Conservation (phyloP, 1,139 yeast genomes). For the Yamadazyma triangularis region DNA sequence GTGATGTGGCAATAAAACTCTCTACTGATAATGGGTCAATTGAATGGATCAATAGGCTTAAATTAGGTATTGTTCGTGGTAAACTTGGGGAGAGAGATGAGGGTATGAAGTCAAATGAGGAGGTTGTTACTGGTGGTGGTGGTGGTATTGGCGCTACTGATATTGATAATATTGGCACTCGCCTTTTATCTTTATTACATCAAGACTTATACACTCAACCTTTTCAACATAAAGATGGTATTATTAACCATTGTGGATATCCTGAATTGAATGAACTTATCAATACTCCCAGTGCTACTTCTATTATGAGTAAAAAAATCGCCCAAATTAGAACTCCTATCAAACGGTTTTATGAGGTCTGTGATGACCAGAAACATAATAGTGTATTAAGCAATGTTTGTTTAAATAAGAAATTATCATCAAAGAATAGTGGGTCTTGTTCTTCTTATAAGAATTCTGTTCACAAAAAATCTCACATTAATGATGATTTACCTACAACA, state of each 20-base stretch:
- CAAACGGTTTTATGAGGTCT: slow-evolving; percentile 48
- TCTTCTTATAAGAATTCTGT: too few relatives aligned
- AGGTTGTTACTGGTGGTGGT: background rate
- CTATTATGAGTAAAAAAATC: slow-evolving; percentile 11
- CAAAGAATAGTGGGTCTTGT: slow-evolving; percentile 7
- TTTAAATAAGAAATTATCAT: slow-evolving; percentile 17
- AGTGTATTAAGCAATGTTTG: slow-evolving; percentile 26
- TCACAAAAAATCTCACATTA: too few relatives aligned
- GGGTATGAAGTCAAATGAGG: slow-evolving; percentile 6
- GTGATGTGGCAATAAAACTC: slow-evolving; percentile 18
- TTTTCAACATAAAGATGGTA: too few relatives aligned
- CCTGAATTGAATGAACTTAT: slow-evolving; percentile 11
- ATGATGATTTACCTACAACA: slow-evolving; percentile 16
- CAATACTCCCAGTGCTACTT: slow-evolving; percentile 14
- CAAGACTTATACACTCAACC: slow-evolving; percentile 1
- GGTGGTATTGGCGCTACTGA: too few relatives aligned
- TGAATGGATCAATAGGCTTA: slow-evolving; percentile 2
- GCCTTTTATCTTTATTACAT: background rate
- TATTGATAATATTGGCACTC: slow-evolving; percentile 1
- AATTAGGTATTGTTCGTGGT: slow-evolving; percentile 11
- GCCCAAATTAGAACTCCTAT: slow-evolving; percentile 23
- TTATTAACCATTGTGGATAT: too few relatives aligned
- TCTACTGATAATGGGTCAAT: slow-evolving; percentile 1
- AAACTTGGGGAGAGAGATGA: slow-evolving; percentile 11
- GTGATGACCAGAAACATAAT: slow-evolving; percentile 46